Percentiles rank a stretch among this genome's conserved stretches.
These are phyloP conservation scores for Gentiana straminea DNA, from an alignment of 257 asterid genomes.

Conservation along the genomic window DNA sequence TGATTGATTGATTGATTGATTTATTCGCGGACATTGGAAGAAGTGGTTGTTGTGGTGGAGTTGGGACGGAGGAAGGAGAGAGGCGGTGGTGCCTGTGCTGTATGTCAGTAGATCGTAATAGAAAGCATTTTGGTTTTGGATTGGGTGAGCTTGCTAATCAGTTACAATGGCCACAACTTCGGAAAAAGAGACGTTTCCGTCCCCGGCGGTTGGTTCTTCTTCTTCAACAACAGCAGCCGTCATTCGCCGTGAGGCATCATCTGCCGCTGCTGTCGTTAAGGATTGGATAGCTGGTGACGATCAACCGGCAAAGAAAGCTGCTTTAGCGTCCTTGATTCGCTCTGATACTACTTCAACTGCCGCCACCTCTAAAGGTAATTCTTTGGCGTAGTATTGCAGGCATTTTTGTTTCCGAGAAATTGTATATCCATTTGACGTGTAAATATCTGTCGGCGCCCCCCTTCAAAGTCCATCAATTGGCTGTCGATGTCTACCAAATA, in stretches of 20 bases:
- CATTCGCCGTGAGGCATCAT: slow-evolving; percentile 13
- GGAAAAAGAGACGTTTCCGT: slow-evolving; percentile 26
- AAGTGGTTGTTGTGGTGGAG: neutral
- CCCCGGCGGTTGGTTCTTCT: slow-evolving; percentile 2
- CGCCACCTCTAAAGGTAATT: slow-evolving; percentile 13
- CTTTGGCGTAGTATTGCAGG: neutral
- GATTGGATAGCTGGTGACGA: slow-evolving; percentile 16
- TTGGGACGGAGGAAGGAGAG: slow-evolving; percentile 1
- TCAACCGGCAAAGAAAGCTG: slow-evolving; percentile 9
- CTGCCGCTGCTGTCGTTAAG: slow-evolving; percentile 8
- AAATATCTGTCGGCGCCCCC: too few relatives aligned
- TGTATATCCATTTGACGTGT: too few relatives aligned
- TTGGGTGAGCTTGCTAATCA: slow-evolving; percentile 21
- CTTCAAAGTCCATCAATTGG: too few relatives aligned
- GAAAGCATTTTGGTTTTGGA: slow-evolving; percentile 18
- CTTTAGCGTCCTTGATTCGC: slow-evolving; percentile 15
- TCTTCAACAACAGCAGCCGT: slow-evolving; percentile 2
- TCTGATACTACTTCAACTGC: slow-evolving; percentile 14
- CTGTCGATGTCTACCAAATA: neutral
- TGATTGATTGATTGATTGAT: too few relatives aligned
- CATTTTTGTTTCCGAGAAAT: neutral
- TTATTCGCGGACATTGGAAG: neutral
- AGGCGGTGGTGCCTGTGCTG: slow-evolving; percentile 19
- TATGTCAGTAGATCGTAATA: slow-evolving; percentile 19
- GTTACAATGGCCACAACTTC: slow-evolving; percentile 30